Percentiles rank a stretch among this genome's conserved stretches.
Evolutionary conservation across 768 basidiomycete genomes (phyloP).

Genomic region (Kwoniella sp.): DNA sequence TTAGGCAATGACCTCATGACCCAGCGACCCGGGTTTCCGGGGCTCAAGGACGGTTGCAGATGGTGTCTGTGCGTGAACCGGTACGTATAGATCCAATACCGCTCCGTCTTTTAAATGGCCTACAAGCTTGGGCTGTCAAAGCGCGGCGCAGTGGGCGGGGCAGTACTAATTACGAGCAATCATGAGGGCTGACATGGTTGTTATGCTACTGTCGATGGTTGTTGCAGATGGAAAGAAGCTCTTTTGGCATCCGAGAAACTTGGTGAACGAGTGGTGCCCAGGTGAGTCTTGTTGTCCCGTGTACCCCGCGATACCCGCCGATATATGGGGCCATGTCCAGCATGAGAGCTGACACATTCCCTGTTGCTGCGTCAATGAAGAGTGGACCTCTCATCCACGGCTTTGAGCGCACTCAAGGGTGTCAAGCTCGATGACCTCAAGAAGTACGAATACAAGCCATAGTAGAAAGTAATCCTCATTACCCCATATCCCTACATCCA

Average conservation of each 20-base stretch:
- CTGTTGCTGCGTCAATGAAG: no score
- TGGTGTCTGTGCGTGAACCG: conserved; percentile 56
- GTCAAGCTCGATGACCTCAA: conserved; percentile 50
- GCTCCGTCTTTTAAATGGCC: no score
- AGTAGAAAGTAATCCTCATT: no score
- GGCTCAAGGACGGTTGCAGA: conserved; percentile 51
- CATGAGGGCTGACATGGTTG: neutral
- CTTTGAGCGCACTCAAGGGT: conserved; percentile 41
- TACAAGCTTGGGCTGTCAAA: no score
- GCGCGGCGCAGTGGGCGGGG: neutral
- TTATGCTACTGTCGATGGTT: neutral
- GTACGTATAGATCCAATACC: conserved; percentile 26
- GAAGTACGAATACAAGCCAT: conserved; percentile 36
- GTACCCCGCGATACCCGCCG: no score
- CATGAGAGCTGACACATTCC: neutral
- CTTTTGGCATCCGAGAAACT: conserved; percentile 39
- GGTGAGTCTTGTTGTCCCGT: conserved; percentile 27
- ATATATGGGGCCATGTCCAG: no score
- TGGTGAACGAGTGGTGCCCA: conserved; percentile 44
- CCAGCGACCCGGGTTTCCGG: conserved; percentile 41
- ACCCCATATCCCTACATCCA: no score
- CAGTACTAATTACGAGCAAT: neutral
- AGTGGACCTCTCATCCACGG: conserved; percentile 48
- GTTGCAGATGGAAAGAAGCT: conserved; percentile 53
- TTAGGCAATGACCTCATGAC: conserved; percentile 54